phyloP scores from a whole-genome alignment of 1,284 basidiomycete genomes.

The Baeospora myosura region DNA sequence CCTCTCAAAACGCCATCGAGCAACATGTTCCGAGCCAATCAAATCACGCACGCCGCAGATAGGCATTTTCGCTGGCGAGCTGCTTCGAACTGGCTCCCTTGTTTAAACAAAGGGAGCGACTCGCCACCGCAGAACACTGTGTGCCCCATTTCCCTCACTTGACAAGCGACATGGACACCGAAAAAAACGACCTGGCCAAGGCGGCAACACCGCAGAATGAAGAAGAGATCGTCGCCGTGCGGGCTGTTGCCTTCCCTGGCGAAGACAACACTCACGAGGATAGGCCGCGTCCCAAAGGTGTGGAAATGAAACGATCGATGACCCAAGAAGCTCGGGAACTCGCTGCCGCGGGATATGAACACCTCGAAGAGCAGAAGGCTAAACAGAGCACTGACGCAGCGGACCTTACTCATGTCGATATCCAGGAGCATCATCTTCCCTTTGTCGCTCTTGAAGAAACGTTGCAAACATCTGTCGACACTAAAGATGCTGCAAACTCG shows the following conservation, averaged over 20 bases:
- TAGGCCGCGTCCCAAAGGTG: slow-evolving; percentile 42
- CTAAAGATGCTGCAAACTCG: slow-evolving; percentile 43
- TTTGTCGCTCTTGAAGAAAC: slow-evolving; percentile 33
- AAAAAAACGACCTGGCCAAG: slow-evolving; percentile 2
- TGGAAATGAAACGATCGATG: slow-evolving; percentile 52
- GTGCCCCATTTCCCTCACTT: too few relatives aligned
- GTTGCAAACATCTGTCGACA: slow-evolving; percentile 44
- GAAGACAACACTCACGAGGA: slow-evolving; percentile 34
- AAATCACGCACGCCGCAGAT: too few relatives aligned
- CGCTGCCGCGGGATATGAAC: slow-evolving; percentile 61
- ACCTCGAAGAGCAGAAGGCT: slow-evolving; percentile 40
- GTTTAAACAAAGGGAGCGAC: too few relatives aligned
- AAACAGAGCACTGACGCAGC: slow-evolving; percentile 25
- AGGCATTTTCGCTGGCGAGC: too few relatives aligned
- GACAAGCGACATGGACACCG: slow-evolving; percentile 13
- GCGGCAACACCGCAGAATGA: slow-evolving; percentile 7
- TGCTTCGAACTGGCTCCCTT: too few relatives aligned
- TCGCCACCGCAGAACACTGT: too few relatives aligned
- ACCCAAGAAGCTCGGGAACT: slow-evolving; percentile 63
- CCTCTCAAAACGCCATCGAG: too few relatives aligned
- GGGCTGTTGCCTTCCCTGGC: slow-evolving; percentile 43
- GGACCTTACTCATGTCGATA: slow-evolving; percentile 39
- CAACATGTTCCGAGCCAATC: too few relatives aligned
- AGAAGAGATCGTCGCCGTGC: slow-evolving; percentile 21
- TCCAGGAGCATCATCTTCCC: slow-evolving; percentile 45